Base-by-base conservation (phyloP, 1,139 yeast species). In the Suhomyces panamericanus region DNA sequence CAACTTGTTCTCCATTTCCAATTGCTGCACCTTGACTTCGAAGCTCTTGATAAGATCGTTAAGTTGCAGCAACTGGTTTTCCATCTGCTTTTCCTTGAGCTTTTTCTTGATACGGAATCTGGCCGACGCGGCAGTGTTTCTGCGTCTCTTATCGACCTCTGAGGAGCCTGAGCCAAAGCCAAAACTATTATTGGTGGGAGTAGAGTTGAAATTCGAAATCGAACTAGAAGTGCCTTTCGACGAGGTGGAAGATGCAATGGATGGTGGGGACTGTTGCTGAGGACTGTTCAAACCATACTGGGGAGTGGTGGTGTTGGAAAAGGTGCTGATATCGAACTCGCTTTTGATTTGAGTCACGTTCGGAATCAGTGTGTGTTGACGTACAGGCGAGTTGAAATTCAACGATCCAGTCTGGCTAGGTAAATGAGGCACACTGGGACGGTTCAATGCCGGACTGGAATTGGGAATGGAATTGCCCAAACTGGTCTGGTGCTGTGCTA, bases 71-170 rank as follows among this genome's bases (percentile, higher is more conserved):
- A 88, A 73, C 45, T 78, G 80, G 36, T 74, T 73, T 64, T 88
- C 96, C 82, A 81, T 75, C 56, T 79, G 81, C 58, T 75, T 77
- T 55, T 80, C 85, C 63, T 74, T 78, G 57, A 75, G 58, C 64
- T 80, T 81, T 70, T 80, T 80, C 65, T 81, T 81, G 49, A 78
- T 70, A 54, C 87, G 67, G 60, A 81, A 81, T 48, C 85, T 61
- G 4, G 86, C 86, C 15, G 81, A 74, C 2, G 87, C 87, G 5
- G 83, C 80, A 2, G 86, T 80, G 59, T 81, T 81, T 54, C 85
- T 66, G 58, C 77, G 73, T 54, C 83, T 69, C 60, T 80, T 79
- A 61, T 83, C 87, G 46, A 75, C 72, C 44, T 78, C 83, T 9
- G 75, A 45, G 30, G 52, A 40, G 5, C 47, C 36, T 2, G 46